These are phyloP conservation scores for Cordia subcordata DNA, from an alignment of 257 asterid species.

Conservation along the genomic window DNA sequence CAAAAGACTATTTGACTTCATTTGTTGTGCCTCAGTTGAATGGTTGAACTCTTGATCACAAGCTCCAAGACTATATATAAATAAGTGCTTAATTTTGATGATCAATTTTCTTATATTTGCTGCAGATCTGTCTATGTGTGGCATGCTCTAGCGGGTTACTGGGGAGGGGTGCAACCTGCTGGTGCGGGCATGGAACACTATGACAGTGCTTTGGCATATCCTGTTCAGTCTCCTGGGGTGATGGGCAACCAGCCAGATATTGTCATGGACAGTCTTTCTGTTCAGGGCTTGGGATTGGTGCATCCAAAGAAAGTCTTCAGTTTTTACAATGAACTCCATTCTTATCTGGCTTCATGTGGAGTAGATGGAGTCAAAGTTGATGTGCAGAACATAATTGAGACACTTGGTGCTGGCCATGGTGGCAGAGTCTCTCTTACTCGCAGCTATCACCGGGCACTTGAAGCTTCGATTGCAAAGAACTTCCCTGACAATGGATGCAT, in stretches of 20 bases:
- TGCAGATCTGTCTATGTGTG: constrained; percentile 66
- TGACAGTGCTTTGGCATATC: constrained; percentile 77
- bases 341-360: constrained; percentile 90
- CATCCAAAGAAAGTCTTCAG: constrained; percentile 85
- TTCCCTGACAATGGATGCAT: constrained; percentile 86
- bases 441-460: constrained; percentile 87
- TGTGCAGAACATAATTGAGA: constrained; percentile 93
- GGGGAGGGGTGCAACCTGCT: constrained; percentile 97
- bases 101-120: no score
- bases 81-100: background rate
- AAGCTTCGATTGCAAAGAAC: constrained; percentile 78
- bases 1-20: no score
- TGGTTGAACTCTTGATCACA: no score
- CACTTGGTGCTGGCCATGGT: constrained; percentile 97
- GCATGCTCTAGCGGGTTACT: constrained; percentile 94
- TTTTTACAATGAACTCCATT: constrained; percentile 89
- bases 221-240: constrained; percentile 88
- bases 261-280: constrained; percentile 92
- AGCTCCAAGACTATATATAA: no score
- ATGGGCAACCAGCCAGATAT: constrained; percentile 94
- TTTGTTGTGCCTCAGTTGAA: no score
- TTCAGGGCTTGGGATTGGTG: constrained; percentile 86
- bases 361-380: constrained; percentile 98
- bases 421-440: constrained; percentile 93
- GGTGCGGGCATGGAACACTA: constrained; percentile 90